Conservation (phyloP, 768 basidiomycete genomes). For the Tricholoma saponaceum region DNA sequence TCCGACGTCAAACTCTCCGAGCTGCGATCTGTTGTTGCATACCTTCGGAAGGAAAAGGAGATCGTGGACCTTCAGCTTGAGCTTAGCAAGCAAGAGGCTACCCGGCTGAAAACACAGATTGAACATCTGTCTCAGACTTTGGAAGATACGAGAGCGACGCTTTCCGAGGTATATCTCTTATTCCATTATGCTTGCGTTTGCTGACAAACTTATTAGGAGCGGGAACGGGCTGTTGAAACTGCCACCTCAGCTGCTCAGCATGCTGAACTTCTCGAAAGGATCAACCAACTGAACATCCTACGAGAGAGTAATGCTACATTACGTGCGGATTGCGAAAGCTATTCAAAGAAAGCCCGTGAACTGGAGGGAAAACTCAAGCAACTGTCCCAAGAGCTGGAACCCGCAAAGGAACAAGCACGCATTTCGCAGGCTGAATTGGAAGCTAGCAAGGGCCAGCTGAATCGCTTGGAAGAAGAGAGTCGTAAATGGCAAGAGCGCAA, state of each 20-base stretch:
- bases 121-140: conserved; percentile 68
- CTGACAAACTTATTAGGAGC: conserved; percentile 48
- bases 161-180: conserved; percentile 55
- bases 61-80: conserved; percentile 87
- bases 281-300: conserved; percentile 81
- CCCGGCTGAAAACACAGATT: conserved; percentile 68
- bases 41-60: conserved; percentile 87
- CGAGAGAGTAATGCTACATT: conserved; percentile 88
- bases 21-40: conserved; percentile 73
- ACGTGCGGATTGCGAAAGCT: conserved; percentile 70
- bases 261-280: conserved; percentile 78
- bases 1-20: conserved; percentile 65
- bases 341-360: conserved; percentile 62
- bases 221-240: conserved; percentile 69
- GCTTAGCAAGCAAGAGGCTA: conserved; percentile 70
- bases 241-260: conserved; percentile 77
- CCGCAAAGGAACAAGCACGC: conserved; percentile 67
- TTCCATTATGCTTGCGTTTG: not conserved
- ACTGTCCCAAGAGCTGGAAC: conserved; percentile 62
- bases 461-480: conserved; percentile 71
- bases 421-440: conserved; percentile 71
- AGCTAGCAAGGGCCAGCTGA: conserved; percentile 60
- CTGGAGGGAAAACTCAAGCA: conserved; percentile 60
- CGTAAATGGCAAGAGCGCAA: conserved; percentile 85
- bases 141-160: conserved; percentile 63